Base-by-base conservation (phyloP, 441 rosid genomes). In the Omphalea diandra region DNA sequence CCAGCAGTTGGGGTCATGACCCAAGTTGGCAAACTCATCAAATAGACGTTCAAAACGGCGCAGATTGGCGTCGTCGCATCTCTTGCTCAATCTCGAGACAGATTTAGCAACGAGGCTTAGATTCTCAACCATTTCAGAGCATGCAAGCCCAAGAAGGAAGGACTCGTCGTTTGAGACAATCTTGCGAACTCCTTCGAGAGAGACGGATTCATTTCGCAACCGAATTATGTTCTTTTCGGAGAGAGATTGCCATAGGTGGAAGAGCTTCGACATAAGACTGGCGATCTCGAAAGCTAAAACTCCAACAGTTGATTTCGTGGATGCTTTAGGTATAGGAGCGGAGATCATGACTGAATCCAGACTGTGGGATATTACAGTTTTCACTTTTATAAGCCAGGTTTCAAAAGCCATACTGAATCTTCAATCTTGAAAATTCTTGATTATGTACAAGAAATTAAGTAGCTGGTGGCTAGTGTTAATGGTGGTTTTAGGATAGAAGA, bases 221-320 rank as follows among this genome's bases (percentile, higher is more conserved):
- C 80, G 87, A 36, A 86, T 41, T 41, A 95, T 70, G 83, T 77
- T 85, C 47, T 85, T 79, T 77, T 95, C 97, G 15, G 97, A 85
- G n/a, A 95, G 86, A 65, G 95, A 86, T 44, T 82, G 84, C 87
- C 92, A 87, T 8, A 88, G 76, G 35, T 90, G 92, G 68, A 92
- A 87, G 65, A 92, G 83, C 86, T 90, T 95, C 0, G 99, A 86
- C 94, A 92, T 90, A 75, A 92, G 77, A 44, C 89, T 82, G 3
- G 99, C 86, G 32, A 86, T 79, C 76, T 95, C 99, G 33, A 90
- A 92, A 2, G 96, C 86, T 38, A 92, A 68, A n/a, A 95, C 83
- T 2, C 90, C 95, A 10, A 90, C 82, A 64, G 76, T 72, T 14
- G 81, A 72, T 70, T 81, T 85, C 60, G 69, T 68, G 4, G 79